Evolutionary conservation across 1,139 yeast genomes (phyloP), one percentile per base, ranked within the genome.

Genomic region (Candida sp.): DNA sequence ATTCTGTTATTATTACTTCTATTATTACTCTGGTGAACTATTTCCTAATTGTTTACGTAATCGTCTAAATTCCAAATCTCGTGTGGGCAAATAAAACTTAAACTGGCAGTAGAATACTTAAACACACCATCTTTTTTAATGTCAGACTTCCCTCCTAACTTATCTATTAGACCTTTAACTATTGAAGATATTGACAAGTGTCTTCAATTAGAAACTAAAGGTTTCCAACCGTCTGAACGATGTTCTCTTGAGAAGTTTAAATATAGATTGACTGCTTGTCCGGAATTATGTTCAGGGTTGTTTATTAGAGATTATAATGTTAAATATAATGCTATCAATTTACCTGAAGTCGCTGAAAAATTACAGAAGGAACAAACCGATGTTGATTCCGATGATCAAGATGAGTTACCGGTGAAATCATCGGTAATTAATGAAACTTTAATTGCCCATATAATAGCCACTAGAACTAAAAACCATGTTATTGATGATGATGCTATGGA

Each of bases 251-350:
- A 82, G 45, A 83, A 79, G 54, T 67, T 87, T 46, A 67, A 68
- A 50, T 91, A 87, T 67, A 75, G 97, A 54, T 72, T 93, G 52
- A 75, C 77, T 3, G 81, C 73, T 3, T 90, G 97, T 61, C 98
- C 98, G 8, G 99, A 93, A 62, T 76, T 93, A 48, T 83, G 95
- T 52, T 81, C 91, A 4, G 98, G 98, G 1, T 73, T 93, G 47
- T 91, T 91, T 57, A 73, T 87, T 42, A 77, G 97, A 59, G 82
- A 81, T 46, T 87, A 83, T 63, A 64, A 60, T 27, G 60, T 64
- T 52, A 65, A 62, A 56, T 74, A 64, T 60, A 73, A 65, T 51
- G 70, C 74, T 34, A 67, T 73, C 49, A 75, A 74, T 53, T 63
- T 71, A 51, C 77, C 78, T 1, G 68, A 65, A 27, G 73, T 69